Conservation (phyloP, 2,329 filamentous ascomycete species). For the Pyrenochaeta sp. region DNA sequence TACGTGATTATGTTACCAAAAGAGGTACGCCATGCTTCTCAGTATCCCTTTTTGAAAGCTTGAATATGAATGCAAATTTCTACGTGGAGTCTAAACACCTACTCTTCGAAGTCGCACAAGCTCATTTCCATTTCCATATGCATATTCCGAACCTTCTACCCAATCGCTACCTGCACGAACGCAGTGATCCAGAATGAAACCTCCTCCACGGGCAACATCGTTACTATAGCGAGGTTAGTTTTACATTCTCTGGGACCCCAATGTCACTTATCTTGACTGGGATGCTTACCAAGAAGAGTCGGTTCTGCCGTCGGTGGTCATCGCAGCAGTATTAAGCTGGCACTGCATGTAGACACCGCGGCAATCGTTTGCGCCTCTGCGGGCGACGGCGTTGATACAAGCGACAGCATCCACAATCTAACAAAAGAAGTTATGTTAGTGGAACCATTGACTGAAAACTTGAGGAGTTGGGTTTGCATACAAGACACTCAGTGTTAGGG, state of each 20-base stretch:
- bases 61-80: too few species aligned
- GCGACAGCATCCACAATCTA: constrained; percentile 18
- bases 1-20: too few species aligned
- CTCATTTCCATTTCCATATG: constrained; percentile 17
- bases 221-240: constrained; percentile 13
- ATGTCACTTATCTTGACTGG: background rate
- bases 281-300: constrained; percentile 14
- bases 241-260: constrained; percentile 2
- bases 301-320: constrained; percentile 13
- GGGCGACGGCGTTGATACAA: constrained; percentile 17
- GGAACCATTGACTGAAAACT: background rate
- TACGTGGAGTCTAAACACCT: too few species aligned
- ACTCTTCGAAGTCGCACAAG: constrained; percentile 14
- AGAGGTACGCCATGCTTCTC: too few species aligned
- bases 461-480: constrained; percentile 7
- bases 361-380: constrained; percentile 11
- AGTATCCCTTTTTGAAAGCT: too few species aligned
- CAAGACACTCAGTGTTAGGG: constrained; percentile 10
- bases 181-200: constrained; percentile 19
- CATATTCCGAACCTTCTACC: constrained; percentile 18
- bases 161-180: constrained; percentile 12
- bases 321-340: constrained; percentile 8
- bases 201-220: constrained; percentile 16
- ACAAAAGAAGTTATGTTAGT: constrained; percentile 8
- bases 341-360: constrained; percentile 11